Evolutionary conservation across 352 stramenopile genomes (phyloP), one percentile per base, ranked within the genome.

Genomic region (Globisporangium takayamanum): DNA sequence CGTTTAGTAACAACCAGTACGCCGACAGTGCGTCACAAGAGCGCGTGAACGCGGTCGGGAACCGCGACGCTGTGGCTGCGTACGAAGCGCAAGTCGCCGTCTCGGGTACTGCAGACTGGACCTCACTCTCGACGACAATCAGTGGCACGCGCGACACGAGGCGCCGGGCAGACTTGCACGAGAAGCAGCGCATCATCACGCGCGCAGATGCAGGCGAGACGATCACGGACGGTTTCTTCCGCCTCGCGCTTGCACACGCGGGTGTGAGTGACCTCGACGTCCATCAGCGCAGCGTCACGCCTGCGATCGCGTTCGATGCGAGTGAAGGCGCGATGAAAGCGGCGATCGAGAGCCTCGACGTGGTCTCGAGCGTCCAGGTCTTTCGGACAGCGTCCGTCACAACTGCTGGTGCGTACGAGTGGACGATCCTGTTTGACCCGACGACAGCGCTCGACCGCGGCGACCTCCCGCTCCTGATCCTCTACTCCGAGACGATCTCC

Each of bases 281-380:
- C 30, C 70, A 75, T n/a, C 68, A 78, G 49, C 68, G 52, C 49
- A 67, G 62, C 0, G 56, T 87, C 36, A 89, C 82, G 28, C 67
- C 72, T 15, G 65, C 60, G 18, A 94, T 97, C 53, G 52, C 78
- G 45, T 91, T 92, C 57, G 83, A 90, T 63, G 86, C 87, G 36
- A 86, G 67, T 36, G 80, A 71, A 37, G 55, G 57, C 20, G 58
- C 78, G 15, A 64, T 96, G 56, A 88, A 93, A 60, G 45, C 63
- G 5, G 83, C 80, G 28, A 68, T 97, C 37, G 73, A 93, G 58
- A 78, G 66, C 16, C 72, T 97, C n/a, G 80, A 87, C 7, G 69
- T 80, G 20, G 70, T 94, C 39, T 64, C 67, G 18, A 65, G 61
- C 60, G 84, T 88, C 0, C 77, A 88, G 26, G 74, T 92, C 3